phyloP scores from a whole-genome alignment of 208 protist genomes.

The Leishmania guyanensis region DNA sequence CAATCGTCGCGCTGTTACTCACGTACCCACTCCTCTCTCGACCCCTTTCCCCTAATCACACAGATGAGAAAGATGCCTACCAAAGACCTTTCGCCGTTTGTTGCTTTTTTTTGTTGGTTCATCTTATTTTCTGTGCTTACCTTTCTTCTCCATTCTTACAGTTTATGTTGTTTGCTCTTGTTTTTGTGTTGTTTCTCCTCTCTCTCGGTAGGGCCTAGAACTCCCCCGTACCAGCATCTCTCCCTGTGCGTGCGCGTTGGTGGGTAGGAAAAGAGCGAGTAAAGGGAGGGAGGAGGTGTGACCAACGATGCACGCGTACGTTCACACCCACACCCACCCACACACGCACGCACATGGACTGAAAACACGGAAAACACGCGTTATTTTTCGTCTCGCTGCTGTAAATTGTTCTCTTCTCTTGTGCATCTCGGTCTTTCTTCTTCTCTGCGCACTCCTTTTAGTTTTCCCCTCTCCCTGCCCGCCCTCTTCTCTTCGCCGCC shows the following conservation, averaged over 20 bases:
- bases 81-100: neutral
- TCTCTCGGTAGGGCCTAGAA: neutral
- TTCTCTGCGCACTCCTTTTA: neutral
- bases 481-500: neutral
- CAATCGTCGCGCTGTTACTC: neutral
- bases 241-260: neutral
- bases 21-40: neutral
- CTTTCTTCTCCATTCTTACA: neutral
- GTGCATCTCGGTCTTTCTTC: neutral
- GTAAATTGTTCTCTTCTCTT: neutral
- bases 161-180: neutral
- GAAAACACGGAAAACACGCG: neutral
- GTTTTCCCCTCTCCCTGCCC: neutral
- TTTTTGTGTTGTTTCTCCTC: conserved; percentile 1
- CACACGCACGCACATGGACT: neutral
- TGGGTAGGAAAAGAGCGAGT: neutral
- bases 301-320: neutral
- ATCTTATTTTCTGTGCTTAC: neutral
- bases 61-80: neutral
- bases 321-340: neutral
- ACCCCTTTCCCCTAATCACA: neutral
- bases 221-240: neutral
- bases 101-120: neutral
- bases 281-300: neutral
- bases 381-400: neutral